A percentile compares a stretch with the other conserved stretches of the same genome.
phyloP scores from a whole-genome alignment of 345 rosid species.

The Cardamine occulta region DNA sequence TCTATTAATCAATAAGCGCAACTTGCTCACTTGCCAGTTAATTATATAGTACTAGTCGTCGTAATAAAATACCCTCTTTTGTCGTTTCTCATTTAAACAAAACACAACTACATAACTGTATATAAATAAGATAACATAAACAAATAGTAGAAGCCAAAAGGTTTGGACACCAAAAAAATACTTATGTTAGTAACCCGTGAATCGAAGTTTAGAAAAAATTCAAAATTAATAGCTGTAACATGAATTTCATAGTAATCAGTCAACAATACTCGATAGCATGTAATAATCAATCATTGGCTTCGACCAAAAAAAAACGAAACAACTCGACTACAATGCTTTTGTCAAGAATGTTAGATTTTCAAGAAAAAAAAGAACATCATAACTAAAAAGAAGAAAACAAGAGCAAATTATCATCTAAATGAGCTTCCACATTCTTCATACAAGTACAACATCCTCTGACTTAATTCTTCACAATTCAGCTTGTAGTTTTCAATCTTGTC shows the following conservation, averaged over 20 bases:
- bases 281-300: constrained; percentile 22
- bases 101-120: background rate
- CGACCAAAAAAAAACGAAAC: constrained; percentile 27
- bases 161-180: background rate
- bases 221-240: background rate
- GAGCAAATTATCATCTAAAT: constrained; percentile 19
- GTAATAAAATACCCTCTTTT: background rate
- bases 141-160: constrained; percentile 7
- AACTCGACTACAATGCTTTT: constrained; percentile 28
- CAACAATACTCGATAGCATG: constrained; percentile 24
- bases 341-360: constrained; percentile 31
- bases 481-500: constrained; percentile 19
- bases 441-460: constrained; percentile 47
- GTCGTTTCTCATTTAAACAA: background rate
- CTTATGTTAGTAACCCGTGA: background rate
- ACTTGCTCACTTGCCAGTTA: background rate
- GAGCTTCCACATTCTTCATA: constrained; percentile 40
- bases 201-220: background rate
- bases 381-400: constrained; percentile 21
- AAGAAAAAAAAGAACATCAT: background rate
- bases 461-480: constrained; percentile 45
- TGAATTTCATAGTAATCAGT: constrained; percentile 16
- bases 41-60: too few relatives aligned
- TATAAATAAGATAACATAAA: background rate
- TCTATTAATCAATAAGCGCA: background rate